Conservation (phyloP, 768 basidiomycete species). For the Royoungia palumana region DNA sequence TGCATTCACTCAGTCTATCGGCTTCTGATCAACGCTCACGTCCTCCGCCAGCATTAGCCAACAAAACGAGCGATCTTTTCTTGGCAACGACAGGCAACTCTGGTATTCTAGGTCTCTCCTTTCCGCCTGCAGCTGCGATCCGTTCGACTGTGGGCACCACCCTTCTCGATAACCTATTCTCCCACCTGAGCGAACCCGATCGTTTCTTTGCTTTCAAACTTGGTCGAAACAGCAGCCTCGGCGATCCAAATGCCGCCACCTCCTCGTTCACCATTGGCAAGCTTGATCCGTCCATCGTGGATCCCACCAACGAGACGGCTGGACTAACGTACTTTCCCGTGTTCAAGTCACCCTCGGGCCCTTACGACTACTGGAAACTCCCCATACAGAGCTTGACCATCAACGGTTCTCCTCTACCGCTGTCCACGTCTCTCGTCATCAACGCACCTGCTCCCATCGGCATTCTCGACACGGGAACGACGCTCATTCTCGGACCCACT, state of each 20-base stretch:
- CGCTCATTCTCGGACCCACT: constrained; percentile 52
- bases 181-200: constrained; percentile 36
- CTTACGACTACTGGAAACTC: constrained; percentile 59
- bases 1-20: background rate
- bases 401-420: constrained; percentile 37
- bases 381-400: constrained; percentile 45
- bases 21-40: background rate
- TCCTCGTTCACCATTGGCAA: constrained; percentile 54
- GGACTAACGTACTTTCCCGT: constrained; percentile 40
- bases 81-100: constrained; percentile 48
- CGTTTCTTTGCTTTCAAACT: constrained; percentile 53
- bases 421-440: constrained; percentile 45
- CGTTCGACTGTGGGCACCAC: constrained; percentile 40
- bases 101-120: constrained; percentile 54
- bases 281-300: constrained; percentile 36
- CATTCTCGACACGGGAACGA: constrained; percentile 63
- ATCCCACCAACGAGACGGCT: constrained; percentile 26
- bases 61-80: constrained; percentile 40
- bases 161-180: constrained; percentile 47
- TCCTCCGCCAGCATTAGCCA: constrained; percentile 40
- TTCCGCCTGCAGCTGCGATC: constrained; percentile 48
- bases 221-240: constrained; percentile 30
- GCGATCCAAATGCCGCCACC: constrained; percentile 15
- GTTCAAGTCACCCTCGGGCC: constrained; percentile 30
- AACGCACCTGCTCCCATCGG: constrained; percentile 45